Conservation (phyloP, 2,329 filamentous ascomycete genomes). For the Colletotrichum camelliae region DNA sequence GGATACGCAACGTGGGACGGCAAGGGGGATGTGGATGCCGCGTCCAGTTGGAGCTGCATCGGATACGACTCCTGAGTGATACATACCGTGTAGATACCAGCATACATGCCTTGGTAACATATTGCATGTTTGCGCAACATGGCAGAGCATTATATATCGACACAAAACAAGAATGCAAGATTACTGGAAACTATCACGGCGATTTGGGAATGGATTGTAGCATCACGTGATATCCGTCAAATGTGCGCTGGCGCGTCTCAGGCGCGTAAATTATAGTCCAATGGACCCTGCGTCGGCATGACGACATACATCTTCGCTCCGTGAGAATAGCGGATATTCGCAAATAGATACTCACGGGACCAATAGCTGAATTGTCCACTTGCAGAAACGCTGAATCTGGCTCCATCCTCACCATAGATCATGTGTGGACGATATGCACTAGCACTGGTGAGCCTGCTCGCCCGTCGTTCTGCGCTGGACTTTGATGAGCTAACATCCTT, state of each 20-base stretch:
- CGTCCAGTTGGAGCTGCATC: not conserved
- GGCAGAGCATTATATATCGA: not conserved
- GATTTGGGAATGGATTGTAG: not conserved
- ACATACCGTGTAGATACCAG: not conserved
- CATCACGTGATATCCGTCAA: not conserved
- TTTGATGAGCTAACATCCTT: not conserved
- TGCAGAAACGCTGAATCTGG: not conserved
- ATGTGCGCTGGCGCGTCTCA: not conserved
- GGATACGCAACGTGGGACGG: not conserved
- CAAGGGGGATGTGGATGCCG: not conserved
- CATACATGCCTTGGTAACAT: not conserved
- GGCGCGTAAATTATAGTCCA: not conserved
- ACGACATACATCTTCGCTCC: not conserved
- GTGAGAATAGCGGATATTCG: not conserved
- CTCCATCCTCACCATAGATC: not conserved
- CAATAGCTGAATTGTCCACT: not conserved
- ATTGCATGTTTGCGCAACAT: not conserved
- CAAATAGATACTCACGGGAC: not conserved
- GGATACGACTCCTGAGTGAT: not conserved
- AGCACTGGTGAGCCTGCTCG: constrained; percentile 36
- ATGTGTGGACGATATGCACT: constrained; percentile 44
- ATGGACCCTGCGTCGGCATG: not conserved
- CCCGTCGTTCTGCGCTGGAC: not conserved
- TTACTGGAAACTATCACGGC: not conserved
- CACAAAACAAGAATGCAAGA: not conserved